A percentile compares a stretch with the other conserved stretches of the same genome.
Evolutionary conservation across 2,329 filamentous ascomycete genomes (phyloP).

Genomic region (Botrytis pseudocinerea): DNA sequence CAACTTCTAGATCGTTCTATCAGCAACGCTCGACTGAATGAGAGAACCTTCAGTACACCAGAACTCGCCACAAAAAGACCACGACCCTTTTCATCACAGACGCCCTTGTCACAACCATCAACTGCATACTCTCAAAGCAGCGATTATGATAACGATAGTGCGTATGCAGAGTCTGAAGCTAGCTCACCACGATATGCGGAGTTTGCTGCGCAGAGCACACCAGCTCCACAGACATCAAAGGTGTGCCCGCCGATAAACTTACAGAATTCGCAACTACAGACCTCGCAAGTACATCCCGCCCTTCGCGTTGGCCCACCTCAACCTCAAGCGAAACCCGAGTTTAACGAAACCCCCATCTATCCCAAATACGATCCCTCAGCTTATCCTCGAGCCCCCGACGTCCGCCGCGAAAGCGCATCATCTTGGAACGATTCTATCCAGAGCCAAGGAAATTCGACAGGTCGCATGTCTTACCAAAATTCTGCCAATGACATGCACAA

Average conservation of each 20-base stretch:
- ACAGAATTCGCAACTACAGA: slow-evolving; percentile 12
- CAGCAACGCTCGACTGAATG: slow-evolving; percentile 28
- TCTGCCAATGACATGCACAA: background rate
- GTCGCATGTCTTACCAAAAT: background rate
- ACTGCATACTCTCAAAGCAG: slow-evolving; percentile 21
- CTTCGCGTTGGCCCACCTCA: background rate
- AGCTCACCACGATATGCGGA: slow-evolving; percentile 3
- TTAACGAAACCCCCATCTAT: background rate
- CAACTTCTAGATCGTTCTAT: slow-evolving; percentile 38
- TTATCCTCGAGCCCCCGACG: background rate
- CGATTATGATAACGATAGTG: slow-evolving; percentile 24
- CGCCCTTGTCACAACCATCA: slow-evolving; percentile 5
- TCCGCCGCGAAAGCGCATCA: slow-evolving; percentile 3
- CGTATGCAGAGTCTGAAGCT: background rate
- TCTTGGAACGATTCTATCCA: slow-evolving; percentile 18
- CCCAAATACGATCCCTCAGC: slow-evolving; percentile 8
- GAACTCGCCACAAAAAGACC: background rate
- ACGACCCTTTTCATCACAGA: background rate
- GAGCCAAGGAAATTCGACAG: background rate
- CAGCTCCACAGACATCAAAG: background rate
- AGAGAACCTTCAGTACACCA: slow-evolving; percentile 4
- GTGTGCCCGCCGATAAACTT: background rate
- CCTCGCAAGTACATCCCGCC: slow-evolving; percentile 14
- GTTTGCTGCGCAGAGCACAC: slow-evolving; percentile 8
- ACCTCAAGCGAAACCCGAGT: background rate